These are phyloP conservation scores for Cyberlindnera bimundalis DNA, from an alignment of 805 yeast species.

Conservation along the genomic window DNA sequence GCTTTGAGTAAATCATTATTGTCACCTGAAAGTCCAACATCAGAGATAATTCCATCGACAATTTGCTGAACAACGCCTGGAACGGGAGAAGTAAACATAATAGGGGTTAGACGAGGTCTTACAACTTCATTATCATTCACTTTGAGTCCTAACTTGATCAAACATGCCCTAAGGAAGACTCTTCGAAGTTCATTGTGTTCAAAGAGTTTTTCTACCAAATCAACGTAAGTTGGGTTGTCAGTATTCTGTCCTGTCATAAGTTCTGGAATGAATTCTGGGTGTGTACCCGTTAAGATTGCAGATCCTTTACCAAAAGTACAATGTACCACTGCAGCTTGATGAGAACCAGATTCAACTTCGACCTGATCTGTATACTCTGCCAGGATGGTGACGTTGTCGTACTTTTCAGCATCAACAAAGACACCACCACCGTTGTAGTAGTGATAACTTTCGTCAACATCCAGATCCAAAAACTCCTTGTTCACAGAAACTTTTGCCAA, in stretches of 20 bases:
- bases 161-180: conserved; percentile 51
- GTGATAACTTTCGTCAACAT: conserved; percentile 27
- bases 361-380: conserved; percentile 61
- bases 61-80: conserved; percentile 31
- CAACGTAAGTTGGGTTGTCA: conserved; percentile 28
- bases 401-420: conserved; percentile 70
- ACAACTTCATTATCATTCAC: conserved; percentile 53
- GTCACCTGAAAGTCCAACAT: conserved; percentile 34
- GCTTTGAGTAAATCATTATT: conserved; percentile 45
- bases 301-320: conserved; percentile 70
- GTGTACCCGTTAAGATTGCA: conserved; percentile 79
- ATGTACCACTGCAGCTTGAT: conserved; percentile 68
- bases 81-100: conserved; percentile 46
- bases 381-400: conserved; percentile 60
- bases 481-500: conserved; percentile 48
- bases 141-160: conserved; percentile 60
- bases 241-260: conserved; percentile 39
- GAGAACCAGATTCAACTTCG: conserved; percentile 43
- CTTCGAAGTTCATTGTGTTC: conserved; percentile 46
- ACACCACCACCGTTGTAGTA: conserved; percentile 92
- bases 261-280: conserved; percentile 79
- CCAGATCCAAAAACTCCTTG: conserved; percentile 29
- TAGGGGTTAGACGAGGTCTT: conserved; percentile 68
- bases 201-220: conserved; percentile 39
- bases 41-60: conserved; percentile 29